Percentiles rank a stretch among this genome's conserved stretches.
Evolutionary conservation across 192 early-diverging fungal genomes (phyloP).

Genomic region (Coemansia umbellata): DNA sequence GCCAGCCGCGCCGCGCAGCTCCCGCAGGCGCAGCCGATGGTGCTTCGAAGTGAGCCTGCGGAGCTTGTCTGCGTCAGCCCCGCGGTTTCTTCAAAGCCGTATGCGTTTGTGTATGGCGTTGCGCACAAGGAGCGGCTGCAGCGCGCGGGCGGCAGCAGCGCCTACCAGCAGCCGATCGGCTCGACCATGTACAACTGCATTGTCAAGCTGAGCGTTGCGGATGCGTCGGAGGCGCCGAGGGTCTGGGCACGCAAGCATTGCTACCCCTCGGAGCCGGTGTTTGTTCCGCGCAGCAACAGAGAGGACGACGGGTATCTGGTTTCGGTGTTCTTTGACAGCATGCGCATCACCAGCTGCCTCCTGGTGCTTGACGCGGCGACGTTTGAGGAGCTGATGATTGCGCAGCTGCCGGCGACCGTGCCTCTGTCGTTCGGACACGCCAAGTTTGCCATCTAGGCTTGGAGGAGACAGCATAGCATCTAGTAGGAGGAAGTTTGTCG

Average conservation of each 20-base stretch:
- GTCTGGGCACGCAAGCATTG: conserved; percentile 59
- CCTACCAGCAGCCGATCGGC: conserved; percentile 6
- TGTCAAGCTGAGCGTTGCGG: conserved; percentile 53
- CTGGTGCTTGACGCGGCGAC: conserved; percentile 70
- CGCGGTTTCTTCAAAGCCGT: conserved; percentile 36
- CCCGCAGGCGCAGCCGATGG: conserved; percentile 27
- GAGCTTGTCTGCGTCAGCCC: conserved; percentile 57
- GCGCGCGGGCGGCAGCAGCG: conserved; percentile 13
- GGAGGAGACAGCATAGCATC: too few relatives aligned
- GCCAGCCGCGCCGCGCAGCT: conserved; percentile 11
- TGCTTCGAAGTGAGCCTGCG: conserved; percentile 47
- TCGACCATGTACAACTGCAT: conserved; percentile 56
- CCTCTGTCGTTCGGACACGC: conserved; percentile 72
- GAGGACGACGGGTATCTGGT: conserved; percentile 79
- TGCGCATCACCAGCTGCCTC: conserved; percentile 61
- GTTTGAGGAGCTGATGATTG: conserved; percentile 62
- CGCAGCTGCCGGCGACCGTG: conserved; percentile 60
- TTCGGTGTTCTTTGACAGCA: conserved; percentile 69
- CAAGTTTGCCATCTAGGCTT: conserved; percentile 40
- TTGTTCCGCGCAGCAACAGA: conserved; percentile 57
- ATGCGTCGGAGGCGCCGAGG: conserved; percentile 21
- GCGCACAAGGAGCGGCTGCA: conserved; percentile 31
- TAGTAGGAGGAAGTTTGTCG: too few relatives aligned
- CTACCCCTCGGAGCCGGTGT: conserved; percentile 76
- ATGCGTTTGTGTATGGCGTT: conserved; percentile 54